Percentiles rank a stretch among this genome's conserved stretches.
phyloP scores from a whole-genome alignment of 2,329 filamentous ascomycete genomes.

The Calonectria montana region DNA sequence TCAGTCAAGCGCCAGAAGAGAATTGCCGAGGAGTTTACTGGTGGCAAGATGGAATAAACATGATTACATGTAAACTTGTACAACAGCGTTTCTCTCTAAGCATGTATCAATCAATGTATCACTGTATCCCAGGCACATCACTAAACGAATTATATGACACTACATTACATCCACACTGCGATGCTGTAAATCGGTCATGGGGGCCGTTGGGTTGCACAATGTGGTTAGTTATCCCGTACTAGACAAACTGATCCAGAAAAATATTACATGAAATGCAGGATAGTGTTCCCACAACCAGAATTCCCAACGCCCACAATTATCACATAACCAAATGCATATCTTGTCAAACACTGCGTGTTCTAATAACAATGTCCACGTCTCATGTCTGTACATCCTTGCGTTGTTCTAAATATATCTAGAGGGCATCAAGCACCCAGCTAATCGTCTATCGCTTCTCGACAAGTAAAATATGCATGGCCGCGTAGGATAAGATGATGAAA shows the following conservation, averaged over 20 bases:
- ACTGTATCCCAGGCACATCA: slow-evolving; percentile 32
- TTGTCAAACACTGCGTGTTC: neutral
- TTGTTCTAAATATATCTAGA: slow-evolving; percentile 12
- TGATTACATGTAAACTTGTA: slow-evolving; percentile 34
- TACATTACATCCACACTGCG: no score
- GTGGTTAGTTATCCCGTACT: neutral
- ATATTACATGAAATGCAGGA: slow-evolving; percentile 3
- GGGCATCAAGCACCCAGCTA: neutral
- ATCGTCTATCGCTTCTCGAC: slow-evolving; percentile 76
- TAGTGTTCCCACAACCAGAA: neutral
- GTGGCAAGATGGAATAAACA: slow-evolving; percentile 63
- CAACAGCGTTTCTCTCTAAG: slow-evolving; percentile 30
- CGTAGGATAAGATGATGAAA: slow-evolving; percentile 90
- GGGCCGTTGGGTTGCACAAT: neutral
- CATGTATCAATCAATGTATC: slow-evolving; percentile 39
- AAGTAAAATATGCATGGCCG: slow-evolving; percentile 91
- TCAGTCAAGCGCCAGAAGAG: slow-evolving; percentile 65
- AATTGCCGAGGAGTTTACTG: slow-evolving; percentile 69
- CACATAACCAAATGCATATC: slow-evolving; percentile 5
- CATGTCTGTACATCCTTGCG: neutral
- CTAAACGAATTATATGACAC: neutral
- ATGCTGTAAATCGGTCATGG: no score
- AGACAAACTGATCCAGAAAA: neutral
- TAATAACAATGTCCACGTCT: neutral
- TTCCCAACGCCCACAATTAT: slow-evolving; percentile 19